Evolutionary conservation across 495 filamentous ascomycete genomes (phyloP).

Genomic region (Lichina pygmaea): DNA sequence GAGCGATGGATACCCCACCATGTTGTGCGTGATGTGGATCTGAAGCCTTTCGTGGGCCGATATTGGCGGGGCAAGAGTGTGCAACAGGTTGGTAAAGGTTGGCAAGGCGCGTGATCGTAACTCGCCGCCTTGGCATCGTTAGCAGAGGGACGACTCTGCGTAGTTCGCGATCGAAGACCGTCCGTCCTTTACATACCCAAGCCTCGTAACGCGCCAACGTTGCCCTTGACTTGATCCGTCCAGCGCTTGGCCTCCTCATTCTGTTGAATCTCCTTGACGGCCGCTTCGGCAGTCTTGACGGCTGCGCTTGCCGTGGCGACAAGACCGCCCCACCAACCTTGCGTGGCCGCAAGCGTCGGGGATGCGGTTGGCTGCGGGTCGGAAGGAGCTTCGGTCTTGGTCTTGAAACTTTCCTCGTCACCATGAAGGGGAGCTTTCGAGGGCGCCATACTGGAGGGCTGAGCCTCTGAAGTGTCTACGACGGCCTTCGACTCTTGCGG

Average conservation of each 20-base stretch:
- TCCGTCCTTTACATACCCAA: conserved; percentile 31
- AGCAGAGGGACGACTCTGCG: not conserved
- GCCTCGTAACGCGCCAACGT: conserved; percentile 56
- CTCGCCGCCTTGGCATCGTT: conserved; percentile 39
- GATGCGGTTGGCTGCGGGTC: conserved; percentile 7
- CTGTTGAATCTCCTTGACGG: conserved; percentile 82
- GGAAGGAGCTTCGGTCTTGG: not conserved
- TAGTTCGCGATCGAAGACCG: not conserved
- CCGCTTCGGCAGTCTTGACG: conserved; percentile 79
- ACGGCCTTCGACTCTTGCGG: conserved; percentile 43
- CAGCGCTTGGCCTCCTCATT: conserved; percentile 92
- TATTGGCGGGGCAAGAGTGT: conserved; percentile 87
- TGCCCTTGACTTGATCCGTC: conserved; percentile 83
- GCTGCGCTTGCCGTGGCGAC: conserved; percentile 49
- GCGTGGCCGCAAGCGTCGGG: conserved; percentile 15
- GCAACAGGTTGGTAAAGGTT: conserved; percentile 81
- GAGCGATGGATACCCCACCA: conserved; percentile 78
- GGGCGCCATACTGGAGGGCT: conserved; percentile 14
- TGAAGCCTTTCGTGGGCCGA: conserved; percentile 91
- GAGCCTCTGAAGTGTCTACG: conserved; percentile 14
- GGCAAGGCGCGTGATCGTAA: conserved; percentile 71
- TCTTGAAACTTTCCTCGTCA: conserved; percentile 1
- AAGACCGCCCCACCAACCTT: conserved; percentile 82
- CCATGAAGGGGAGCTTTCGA: not conserved
- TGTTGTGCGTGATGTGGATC: conserved; percentile 92